Evolutionary conservation across 805 yeast genomes (phyloP).

Genomic region (Spathaspora hagerdaliae): DNA sequence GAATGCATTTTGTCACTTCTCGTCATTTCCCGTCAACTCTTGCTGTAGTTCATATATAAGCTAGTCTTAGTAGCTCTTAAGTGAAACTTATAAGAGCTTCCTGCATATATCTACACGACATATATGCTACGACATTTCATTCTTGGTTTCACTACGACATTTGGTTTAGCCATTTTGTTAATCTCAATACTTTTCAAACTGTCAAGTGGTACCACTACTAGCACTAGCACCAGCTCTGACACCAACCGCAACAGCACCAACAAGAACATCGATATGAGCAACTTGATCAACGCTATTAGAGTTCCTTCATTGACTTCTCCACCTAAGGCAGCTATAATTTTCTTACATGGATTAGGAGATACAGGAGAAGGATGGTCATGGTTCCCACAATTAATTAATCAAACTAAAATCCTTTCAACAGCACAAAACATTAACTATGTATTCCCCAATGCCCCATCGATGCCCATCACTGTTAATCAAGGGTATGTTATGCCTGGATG

Average conservation of each 20-base stretch:
- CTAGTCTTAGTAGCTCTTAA: too few relatives aligned
- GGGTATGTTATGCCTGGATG: slow-evolving; percentile 76
- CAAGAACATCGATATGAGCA: neutral
- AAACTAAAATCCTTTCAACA: slow-evolving; percentile 42
- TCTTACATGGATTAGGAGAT: slow-evolving; percentile 91
- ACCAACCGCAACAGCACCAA: neutral
- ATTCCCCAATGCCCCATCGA: slow-evolving; percentile 86
- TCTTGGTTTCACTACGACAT: too few relatives aligned
- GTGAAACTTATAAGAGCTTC: too few relatives aligned
- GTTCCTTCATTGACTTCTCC: slow-evolving; percentile 23
- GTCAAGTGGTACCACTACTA: slow-evolving; percentile 16
- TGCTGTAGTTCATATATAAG: too few relatives aligned
- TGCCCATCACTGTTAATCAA: slow-evolving; percentile 64
- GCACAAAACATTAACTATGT: slow-evolving; percentile 55
- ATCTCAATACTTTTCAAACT: too few relatives aligned
- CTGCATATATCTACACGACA: too few relatives aligned
- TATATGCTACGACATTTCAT: too few relatives aligned
- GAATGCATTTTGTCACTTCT: too few relatives aligned
- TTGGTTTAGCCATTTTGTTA: too few relatives aligned
- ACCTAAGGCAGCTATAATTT: slow-evolving; percentile 56
- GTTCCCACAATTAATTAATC: slow-evolving; percentile 60
- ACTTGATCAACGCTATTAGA: slow-evolving; percentile 6
- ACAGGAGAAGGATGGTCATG: slow-evolving; percentile 87
- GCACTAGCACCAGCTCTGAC: slow-evolving; percentile 4
- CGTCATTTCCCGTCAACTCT: too few relatives aligned